These are phyloP conservation scores for Neurospora sp. DNA, from an alignment of 495 filamentous ascomycete species.

Conservation along the genomic window DNA sequence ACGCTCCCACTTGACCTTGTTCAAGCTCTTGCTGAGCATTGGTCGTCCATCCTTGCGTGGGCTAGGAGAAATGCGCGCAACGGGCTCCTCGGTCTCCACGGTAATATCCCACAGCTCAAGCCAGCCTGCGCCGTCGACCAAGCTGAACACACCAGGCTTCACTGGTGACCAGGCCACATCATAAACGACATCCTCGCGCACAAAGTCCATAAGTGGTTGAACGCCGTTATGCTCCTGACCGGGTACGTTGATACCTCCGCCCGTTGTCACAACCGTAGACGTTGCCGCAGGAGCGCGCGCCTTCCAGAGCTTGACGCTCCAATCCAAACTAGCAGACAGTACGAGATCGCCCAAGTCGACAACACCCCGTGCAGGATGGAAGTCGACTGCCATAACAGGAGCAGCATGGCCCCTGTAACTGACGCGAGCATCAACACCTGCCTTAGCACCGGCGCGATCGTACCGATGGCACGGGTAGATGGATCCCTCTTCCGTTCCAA, in stretches of 20 bases:
- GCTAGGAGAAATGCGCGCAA: slow-evolving; percentile 61
- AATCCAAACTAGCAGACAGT: slow-evolving; percentile 77
- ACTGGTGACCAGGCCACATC: slow-evolving; percentile 90
- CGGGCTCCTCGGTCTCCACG: slow-evolving; percentile 82
- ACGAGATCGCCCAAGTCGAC: slow-evolving; percentile 95
- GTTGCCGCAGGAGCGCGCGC: slow-evolving; percentile 67
- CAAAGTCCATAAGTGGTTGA: slow-evolving; percentile 74
- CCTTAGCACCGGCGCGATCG: slow-evolving; percentile 91
- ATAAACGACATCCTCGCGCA: slow-evolving; percentile 91
- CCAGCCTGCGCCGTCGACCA: slow-evolving; percentile 88
- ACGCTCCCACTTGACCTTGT: slow-evolving; percentile 88
- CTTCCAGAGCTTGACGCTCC: slow-evolving; percentile 96
- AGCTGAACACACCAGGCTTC: slow-evolving; percentile 83
- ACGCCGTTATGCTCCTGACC: slow-evolving; percentile 22
- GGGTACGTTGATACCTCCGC: background rate
- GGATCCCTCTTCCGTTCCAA: slow-evolving; percentile 89
- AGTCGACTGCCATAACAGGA: slow-evolving; percentile 91
- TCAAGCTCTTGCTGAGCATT: slow-evolving; percentile 68
- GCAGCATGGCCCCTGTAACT: slow-evolving; percentile 81
- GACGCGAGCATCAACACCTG: slow-evolving; percentile 79
- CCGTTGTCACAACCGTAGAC: slow-evolving; percentile 27
- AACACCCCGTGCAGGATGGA: slow-evolving; percentile 82
- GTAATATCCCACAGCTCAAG: slow-evolving; percentile 95
- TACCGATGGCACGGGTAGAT: slow-evolving; percentile 96
- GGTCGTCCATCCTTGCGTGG: slow-evolving; percentile 46